Evolutionary conservation across 2,329 filamentous ascomycete genomes (phyloP), one percentile per base, ranked within the genome.

Genomic region (Hymenoscyphus fraxineus): DNA sequence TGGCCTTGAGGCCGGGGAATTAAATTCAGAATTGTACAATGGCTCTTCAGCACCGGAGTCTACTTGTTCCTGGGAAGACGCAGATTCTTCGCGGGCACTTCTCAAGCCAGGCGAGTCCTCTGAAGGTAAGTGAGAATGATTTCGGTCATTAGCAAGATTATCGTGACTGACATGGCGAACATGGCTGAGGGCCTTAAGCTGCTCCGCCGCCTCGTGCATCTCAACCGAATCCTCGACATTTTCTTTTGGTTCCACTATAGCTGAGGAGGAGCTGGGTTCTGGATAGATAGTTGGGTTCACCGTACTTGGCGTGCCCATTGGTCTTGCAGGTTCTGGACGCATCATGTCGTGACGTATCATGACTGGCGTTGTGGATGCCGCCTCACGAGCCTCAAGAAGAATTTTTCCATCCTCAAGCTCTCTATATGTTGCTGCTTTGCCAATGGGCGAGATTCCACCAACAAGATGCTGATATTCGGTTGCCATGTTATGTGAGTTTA

Each of bases 121-220:
- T 13, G 68, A 71, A 16, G 68, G 64, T n/a, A 75, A 67, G 60
- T 74, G 72, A n/a, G 73, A 73, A 64, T 73, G 68, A 54, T 73
- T 74, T 59, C 73, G 70, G 6, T 75, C 72, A 64, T 68, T 71
- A 27, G 68, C 67, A 58, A 66, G 64, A 64, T 71, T 69, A 63
- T 84, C 82, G 63, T 82, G 82, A 66, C 82, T 83, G 19, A 80
- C 72, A 65, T 84, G 84, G 2, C 85, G 81, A 61, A 88, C 82
- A 70, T 89, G 85, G 69, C 86, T 88, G 54, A 89, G 74, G 1
- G 86, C 86, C 70, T 88, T 88, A 6, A 89, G 79, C 73, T 88
- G 86, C 71, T 88, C 86, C 3, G 86, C 86, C 22, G 86, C 86
- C 74, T 88, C 85, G 69, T 88, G 85, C 85, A 89, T 88, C 76